Percentiles rank a stretch among this genome's conserved stretches.
phyloP scores from a whole-genome alignment of 177 flowering plant genomes.

The Tripterygium wilfordii region DNA sequence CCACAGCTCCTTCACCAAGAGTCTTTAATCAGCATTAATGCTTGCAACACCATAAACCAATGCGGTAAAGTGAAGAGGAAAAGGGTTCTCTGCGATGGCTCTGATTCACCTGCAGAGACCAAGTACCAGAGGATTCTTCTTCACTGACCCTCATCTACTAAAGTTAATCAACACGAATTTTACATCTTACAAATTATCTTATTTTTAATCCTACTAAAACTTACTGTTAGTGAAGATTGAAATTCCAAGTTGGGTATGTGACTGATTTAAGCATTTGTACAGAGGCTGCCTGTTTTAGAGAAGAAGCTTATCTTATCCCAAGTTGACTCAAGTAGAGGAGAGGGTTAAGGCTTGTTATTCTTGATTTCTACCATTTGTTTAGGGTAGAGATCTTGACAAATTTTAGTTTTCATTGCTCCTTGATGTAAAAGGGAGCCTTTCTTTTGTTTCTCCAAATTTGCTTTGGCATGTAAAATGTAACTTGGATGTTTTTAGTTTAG shows the following conservation, averaged over 20 bases:
- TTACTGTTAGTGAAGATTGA: conserved; percentile 11
- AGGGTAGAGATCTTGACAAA: conserved; percentile 2
- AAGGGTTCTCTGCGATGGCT: conserved; percentile 42
- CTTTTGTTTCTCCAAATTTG: conserved; percentile 8
- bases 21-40: conserved; percentile 11
- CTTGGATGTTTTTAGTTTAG: no score
- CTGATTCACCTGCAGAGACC: conserved; percentile 32
- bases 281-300: conserved; percentile 10
- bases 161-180: neutral
- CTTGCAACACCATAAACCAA: conserved; percentile 14
- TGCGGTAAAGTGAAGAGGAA: conserved; percentile 31
- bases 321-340: conserved; percentile 10
- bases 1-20: conserved; percentile 24
- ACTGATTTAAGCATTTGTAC: conserved; percentile 30
- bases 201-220: conserved; percentile 5
- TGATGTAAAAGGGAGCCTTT: conserved; percentile 7
- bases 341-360: conserved; percentile 1
- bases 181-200: neutral
- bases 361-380: neutral
- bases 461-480: conserved; percentile 2
- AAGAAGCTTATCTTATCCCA: conserved; percentile 5
- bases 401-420: conserved; percentile 7
- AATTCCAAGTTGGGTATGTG: conserved; percentile 8
- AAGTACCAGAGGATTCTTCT: conserved; percentile 53
- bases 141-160: conserved; percentile 34